Evolutionary conservation across 768 basidiomycete species (phyloP).

Genomic region (Amanita rimosa): DNA sequence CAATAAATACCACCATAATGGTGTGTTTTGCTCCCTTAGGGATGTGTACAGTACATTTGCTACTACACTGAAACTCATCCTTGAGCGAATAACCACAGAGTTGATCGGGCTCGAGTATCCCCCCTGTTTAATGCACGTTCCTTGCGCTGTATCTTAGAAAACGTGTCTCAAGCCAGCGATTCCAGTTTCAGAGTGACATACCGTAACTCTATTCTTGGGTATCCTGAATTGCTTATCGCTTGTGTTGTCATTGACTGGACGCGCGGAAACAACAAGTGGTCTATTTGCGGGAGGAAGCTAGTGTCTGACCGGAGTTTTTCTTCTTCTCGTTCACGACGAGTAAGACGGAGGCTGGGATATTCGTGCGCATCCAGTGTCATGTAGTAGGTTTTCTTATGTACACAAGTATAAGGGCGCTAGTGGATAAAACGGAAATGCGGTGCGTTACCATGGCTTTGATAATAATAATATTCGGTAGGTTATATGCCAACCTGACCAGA

Average conservation of each 20-base stretch:
- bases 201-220: conserved; percentile 33
- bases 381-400: conserved; percentile 19
- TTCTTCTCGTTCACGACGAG: conserved; percentile 43
- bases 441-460: conserved; percentile 10
- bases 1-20: conserved; percentile 32
- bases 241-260: conserved; percentile 33
- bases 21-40: conserved; percentile 44
- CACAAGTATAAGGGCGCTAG: neutral
- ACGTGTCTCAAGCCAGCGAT: conserved; percentile 15
- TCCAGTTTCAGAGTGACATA: conserved; percentile 22
- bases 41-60: conserved; percentile 20
- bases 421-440: conserved; percentile 21
- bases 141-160: conserved; percentile 35
- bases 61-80: neutral
- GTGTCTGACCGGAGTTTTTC: conserved; percentile 37
- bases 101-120: conserved; percentile 40
- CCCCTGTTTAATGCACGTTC: conserved; percentile 42
- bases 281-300: conserved; percentile 27
- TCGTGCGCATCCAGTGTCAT: conserved; percentile 33
- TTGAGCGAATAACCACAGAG: neutral
- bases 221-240: conserved; percentile 38
- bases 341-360: conserved; percentile 28
- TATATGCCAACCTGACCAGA: conserved; percentile 8
- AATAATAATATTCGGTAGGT: neutral
- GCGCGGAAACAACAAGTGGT: conserved; percentile 14